Conservation (phyloP, 2,329 filamentous ascomycete genomes). For the Phoma sp. region DNA sequence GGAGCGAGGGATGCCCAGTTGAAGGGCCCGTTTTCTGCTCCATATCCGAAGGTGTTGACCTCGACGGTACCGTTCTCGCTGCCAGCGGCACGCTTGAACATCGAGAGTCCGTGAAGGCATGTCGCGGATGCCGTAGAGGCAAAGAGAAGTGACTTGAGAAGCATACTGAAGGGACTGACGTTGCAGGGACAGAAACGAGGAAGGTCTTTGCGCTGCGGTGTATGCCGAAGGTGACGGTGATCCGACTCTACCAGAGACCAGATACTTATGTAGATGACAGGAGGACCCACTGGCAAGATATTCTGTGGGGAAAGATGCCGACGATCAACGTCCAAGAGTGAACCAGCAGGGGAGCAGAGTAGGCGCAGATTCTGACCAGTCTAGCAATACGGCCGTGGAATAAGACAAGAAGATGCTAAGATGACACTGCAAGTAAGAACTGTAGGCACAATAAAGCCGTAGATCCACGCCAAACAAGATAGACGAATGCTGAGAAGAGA, state of each 20-base stretch:
- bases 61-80: conserved; percentile 21
- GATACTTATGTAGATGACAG: conserved; percentile 5
- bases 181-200: background rate
- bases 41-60: conserved; percentile 52
- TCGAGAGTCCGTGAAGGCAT: conserved; percentile 52
- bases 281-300: conserved; percentile 6
- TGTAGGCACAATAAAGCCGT: conserved; percentile 12
- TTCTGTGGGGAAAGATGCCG: conserved; percentile 9
- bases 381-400: conserved; percentile 17
- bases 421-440: conserved; percentile 5
- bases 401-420: conserved; percentile 16
- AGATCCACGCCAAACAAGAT: conserved; percentile 6
- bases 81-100: conserved; percentile 36
- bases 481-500: conserved; percentile 23
- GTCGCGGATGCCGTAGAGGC: conserved; percentile 47
- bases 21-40: conserved; percentile 54
- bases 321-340: conserved; percentile 23
- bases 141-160: conserved; percentile 38
- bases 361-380: conserved; percentile 23
- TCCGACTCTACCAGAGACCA: background rate
- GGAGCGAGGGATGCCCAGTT: conserved; percentile 58
- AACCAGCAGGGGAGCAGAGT: conserved; percentile 8
- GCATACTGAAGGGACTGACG: conserved; percentile 32
- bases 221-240: conserved; percentile 2
- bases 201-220: background rate